phyloP scores from a whole-genome alignment of 2,329 filamentous ascomycete species.

The Didymella glomerata region DNA sequence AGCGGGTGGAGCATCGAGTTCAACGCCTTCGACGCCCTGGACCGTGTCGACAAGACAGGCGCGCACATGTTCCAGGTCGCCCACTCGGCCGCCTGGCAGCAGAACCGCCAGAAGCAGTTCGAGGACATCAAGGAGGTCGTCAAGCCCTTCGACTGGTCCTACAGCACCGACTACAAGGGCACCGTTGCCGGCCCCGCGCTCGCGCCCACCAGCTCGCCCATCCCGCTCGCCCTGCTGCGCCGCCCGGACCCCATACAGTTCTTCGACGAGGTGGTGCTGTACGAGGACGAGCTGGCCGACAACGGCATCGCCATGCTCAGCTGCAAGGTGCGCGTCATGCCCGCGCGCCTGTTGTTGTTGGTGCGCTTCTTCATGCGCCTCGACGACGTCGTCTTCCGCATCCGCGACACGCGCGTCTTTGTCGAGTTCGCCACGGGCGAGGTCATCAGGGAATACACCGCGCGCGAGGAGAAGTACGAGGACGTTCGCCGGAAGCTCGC shows the following conservation, averaged over 20 bases:
- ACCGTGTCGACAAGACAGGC: conserved; percentile 93
- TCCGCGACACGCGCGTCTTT: conserved; percentile 90
- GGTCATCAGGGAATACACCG: conserved; percentile 88
- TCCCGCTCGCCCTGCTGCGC: conserved; percentile 86
- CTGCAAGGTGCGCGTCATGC: conserved; percentile 93
- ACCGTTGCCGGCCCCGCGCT: conserved; percentile 58
- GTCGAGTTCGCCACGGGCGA: conserved; percentile 83
- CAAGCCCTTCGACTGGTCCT: conserved; percentile 98
- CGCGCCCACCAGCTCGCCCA: conserved; percentile 61
- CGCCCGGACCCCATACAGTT: conserved; percentile 93
- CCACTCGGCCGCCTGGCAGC: conserved; percentile 88
- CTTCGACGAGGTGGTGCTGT: conserved; percentile 95
- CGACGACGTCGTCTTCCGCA: conserved; percentile 85
- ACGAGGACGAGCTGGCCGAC: conserved; percentile 97
- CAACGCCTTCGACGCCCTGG: conserved; percentile 85
- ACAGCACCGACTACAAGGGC: conserved; percentile 86
- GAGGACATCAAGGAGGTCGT: conserved; percentile 91
- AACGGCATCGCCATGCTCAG: conserved; percentile 93
- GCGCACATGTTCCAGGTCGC: conserved; percentile 90
- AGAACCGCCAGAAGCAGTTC: conserved; percentile 77
- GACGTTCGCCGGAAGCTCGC: conserved; percentile 70
- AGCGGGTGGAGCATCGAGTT: conserved; percentile 83
- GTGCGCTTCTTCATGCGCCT: conserved; percentile 90
- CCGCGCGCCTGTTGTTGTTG: conserved; percentile 83
- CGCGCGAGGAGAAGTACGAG: conserved; percentile 83